Base-by-base conservation (phyloP, 768 basidiomycete genomes). In the Leccinellum luteum region DNA sequence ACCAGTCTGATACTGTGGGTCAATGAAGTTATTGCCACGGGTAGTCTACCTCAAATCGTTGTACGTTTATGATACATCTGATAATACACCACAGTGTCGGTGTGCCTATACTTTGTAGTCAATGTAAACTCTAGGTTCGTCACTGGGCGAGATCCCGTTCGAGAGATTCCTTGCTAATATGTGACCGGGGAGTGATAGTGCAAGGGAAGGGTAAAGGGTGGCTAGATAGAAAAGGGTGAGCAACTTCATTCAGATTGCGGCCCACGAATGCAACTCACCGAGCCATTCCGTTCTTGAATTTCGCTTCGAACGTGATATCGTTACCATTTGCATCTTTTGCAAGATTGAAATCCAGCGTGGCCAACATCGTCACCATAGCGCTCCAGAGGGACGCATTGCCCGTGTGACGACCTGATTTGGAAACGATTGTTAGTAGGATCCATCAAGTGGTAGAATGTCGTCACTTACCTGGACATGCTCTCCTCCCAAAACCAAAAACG, bases 361-460 rank as follows among this genome's bases (percentile, higher is more conserved):
- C 66, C 6, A 66, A 51, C 66, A 65, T 65, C 32, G 57, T 65
- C 23, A n/a, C 64, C 5, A 65, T 59, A 2, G 35, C 55, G 25
- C 19, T 48, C 63, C 63, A 64, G 1, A 50, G 0, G 23, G 63
- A 57, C 7, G 43, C 47, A 48, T 55, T 6, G 6, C 52, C 60
- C 5, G 47, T 6, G 48, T 64, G 48, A 27, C 52, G 57, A 35
- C 64, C 64, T 64, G 32, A 27, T n/a, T 31, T 31, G 30, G 15
- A 2, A 21, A 41, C 23, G 12, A 52, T 48, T 25, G 52, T 31
- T 4, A 25, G 25, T 17, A 34, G 14, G 15, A 31, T 9, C 10
- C 14, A 5, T 14, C 0, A 43, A 17, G 4, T 4, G 2, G 38
- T 3, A 17, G 19, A n/a, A 41, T 10, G 15, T 8, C 1, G 3